A percentile compares a stretch with the other conserved stretches of the same genome.
These are phyloP conservation scores for Phaeoacremonium minimum DNA, from an alignment of 2,329 filamentous ascomycete genomes.

Conservation along the genomic window DNA sequence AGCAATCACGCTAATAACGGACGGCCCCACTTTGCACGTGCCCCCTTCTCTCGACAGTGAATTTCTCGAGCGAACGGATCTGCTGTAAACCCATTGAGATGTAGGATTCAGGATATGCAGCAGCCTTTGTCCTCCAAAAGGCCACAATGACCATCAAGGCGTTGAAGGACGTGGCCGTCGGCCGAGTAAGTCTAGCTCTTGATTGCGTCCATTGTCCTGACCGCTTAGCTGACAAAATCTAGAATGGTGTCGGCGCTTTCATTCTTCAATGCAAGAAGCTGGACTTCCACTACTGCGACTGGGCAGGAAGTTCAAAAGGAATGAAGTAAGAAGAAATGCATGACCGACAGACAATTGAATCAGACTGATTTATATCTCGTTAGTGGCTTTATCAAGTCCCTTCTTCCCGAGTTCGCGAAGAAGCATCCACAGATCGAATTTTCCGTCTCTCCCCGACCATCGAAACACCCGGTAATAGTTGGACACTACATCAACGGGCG, in stretches of 20 bases:
- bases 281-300: conserved; percentile 97
- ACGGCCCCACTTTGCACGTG: too few relatives aligned
- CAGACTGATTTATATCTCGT: too few relatives aligned
- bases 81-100: too few relatives aligned
- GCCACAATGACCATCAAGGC: conserved; percentile 52
- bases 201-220: neutral
- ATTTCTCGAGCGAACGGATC: too few relatives aligned
- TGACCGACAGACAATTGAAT: too few relatives aligned
- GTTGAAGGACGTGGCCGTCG: conserved; percentile 45
- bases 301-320: conserved; percentile 85
- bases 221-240: neutral
- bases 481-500: conserved; percentile 91
- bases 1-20: neutral
- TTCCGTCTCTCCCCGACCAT: conserved; percentile 82
- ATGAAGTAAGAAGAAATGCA: conserved; percentile 90
- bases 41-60: too few relatives aligned
- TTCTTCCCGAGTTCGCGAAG: conserved; percentile 73
- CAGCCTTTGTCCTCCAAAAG: conserved; percentile 11
- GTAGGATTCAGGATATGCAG: neutral
- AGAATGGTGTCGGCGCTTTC: conserved; percentile 97
- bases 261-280: conserved; percentile 95
- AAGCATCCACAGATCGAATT: conserved; percentile 88
- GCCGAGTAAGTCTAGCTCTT: conserved; percentile 40
- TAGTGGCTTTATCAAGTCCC: conserved; percentile 76
- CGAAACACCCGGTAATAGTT: conserved; percentile 82